Evolutionary conservation across 179 eudicot species (phyloP).

Genomic region (Pouteria campechiana): DNA sequence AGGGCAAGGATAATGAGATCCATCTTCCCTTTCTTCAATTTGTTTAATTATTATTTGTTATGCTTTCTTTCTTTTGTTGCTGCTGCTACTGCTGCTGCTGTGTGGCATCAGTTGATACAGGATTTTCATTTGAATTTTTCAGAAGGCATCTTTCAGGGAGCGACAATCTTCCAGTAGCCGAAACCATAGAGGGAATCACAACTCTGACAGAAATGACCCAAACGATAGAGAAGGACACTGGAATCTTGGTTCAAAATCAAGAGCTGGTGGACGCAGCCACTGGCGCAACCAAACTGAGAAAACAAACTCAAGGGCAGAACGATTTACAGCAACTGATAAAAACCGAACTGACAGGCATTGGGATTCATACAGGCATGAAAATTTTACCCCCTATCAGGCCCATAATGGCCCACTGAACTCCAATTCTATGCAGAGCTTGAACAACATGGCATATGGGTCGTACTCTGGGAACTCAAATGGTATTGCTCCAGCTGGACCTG

Average conservation of each 20-base stretch:
- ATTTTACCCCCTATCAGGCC: constrained; percentile 6
- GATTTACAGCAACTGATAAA: constrained; percentile 11
- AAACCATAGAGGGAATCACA: constrained; percentile 25
- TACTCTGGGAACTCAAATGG: constrained; percentile 17
- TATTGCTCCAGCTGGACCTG: constrained; percentile 19
- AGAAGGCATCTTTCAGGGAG: constrained; percentile 26
- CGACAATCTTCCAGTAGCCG: constrained; percentile 21
- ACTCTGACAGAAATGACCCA: constrained; percentile 25
- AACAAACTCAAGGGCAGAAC: constrained; percentile 26
- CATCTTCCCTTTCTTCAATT: too few relatives aligned
- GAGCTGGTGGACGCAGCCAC: constrained; percentile 22
- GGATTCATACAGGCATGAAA: constrained; percentile 14
- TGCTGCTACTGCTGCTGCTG: background rate
- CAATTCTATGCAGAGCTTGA: constrained; percentile 11
- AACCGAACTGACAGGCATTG: constrained; percentile 21
- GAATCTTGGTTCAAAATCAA: constrained; percentile 23
- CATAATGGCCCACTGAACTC: constrained; percentile 4
- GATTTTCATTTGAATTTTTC: background rate
- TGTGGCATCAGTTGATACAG: background rate
- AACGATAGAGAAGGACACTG: constrained; percentile 35
- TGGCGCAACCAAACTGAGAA: constrained; percentile 29
- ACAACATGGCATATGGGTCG: constrained; percentile 17
- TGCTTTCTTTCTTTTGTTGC: too few relatives aligned
- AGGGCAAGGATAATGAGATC: too few relatives aligned
- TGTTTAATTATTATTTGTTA: too few relatives aligned